Conservation (phyloP, 768 basidiomycete genomes). For the Mycena rebaudengoi region DNA sequence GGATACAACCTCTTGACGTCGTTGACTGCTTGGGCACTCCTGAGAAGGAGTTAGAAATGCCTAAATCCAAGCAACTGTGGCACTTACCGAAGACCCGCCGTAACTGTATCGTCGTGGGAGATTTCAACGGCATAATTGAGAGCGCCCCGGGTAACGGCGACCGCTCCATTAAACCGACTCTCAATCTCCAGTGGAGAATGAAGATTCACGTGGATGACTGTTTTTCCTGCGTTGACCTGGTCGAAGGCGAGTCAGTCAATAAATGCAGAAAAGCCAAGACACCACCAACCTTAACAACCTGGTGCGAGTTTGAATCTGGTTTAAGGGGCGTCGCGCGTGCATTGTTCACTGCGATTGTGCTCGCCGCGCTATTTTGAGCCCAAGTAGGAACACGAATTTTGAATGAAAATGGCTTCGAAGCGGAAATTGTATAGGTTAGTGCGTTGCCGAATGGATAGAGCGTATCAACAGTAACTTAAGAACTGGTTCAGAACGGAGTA, state of each 20-base stretch:
- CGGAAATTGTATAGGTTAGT: constrained; percentile 45
- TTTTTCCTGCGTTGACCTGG: constrained; percentile 38
- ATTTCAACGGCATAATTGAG: constrained; percentile 50
- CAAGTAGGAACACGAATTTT: constrained; percentile 49
- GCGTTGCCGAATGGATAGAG: constrained; percentile 51
- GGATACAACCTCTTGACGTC: constrained; percentile 47
- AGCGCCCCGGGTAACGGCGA: constrained; percentile 47
- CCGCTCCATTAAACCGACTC: constrained; percentile 43
- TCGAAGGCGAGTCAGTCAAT: neutral
- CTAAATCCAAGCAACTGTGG: neutral
- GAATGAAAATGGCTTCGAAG: constrained; percentile 42
- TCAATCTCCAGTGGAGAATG: constrained; percentile 45
- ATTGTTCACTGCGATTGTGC: constrained; percentile 44
- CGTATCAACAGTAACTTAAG: constrained; percentile 44
- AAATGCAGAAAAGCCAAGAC: neutral
- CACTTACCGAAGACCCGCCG: constrained; percentile 42
- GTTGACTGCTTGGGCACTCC: constrained; percentile 47
- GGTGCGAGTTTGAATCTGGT: constrained; percentile 40
- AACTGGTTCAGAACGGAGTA: neutral
- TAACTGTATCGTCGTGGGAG: constrained; percentile 41
- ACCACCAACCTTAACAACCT: constrained; percentile 39
- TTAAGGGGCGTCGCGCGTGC: constrained; percentile 30
- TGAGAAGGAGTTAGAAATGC: constrained; percentile 8
- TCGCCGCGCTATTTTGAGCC: constrained; percentile 42
- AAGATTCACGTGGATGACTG: constrained; percentile 40